Percentiles rank a stretch among this genome's conserved stretches.
Conservation (phyloP, 306 rosid genomes). For the Urtica urens region DNA sequence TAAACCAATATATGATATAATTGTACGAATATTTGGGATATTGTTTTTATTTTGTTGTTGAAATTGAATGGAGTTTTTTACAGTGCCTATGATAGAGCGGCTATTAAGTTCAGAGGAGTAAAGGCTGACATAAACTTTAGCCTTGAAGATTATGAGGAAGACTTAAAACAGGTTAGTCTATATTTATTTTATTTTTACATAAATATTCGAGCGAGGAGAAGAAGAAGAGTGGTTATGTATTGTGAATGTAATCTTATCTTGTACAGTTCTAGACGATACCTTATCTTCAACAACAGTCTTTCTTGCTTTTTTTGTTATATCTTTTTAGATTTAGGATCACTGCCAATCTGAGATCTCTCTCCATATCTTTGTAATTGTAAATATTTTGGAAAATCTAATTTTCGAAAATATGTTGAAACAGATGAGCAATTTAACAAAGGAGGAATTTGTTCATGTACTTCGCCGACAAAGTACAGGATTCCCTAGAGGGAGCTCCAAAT, state of each 20-base stretch:
- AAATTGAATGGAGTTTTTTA: too few species aligned
- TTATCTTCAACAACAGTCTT: slow-evolving; percentile 10
- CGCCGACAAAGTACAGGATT: slow-evolving; percentile 98
- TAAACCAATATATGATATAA: too few species aligned
- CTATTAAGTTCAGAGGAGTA: slow-evolving; percentile 88
- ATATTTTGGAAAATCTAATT: neutral
- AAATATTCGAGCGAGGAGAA: neutral
- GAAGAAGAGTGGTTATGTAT: neutral
- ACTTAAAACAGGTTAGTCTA: slow-evolving; percentile 73
- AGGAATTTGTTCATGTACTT: slow-evolving; percentile 97
- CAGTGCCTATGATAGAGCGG: slow-evolving; percentile 99
- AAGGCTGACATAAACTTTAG: slow-evolving; percentile 92
- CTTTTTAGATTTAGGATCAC: neutral
- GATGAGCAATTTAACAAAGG: slow-evolving; percentile 94
- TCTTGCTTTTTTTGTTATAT: neutral
- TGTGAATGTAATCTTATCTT: slow-evolving; percentile 18
- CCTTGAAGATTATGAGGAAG: slow-evolving; percentile 85
- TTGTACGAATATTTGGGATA: too few species aligned
- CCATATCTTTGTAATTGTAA: neutral
- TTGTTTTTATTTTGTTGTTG: too few species aligned
- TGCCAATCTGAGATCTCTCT: neutral
- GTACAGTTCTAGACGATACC: slow-evolving; percentile 21
- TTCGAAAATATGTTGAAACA: slow-evolving; percentile 11
- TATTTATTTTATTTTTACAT: neutral
- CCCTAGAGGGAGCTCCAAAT: slow-evolving; percentile 99